Conservation (phyloP, 306 rosid species). For the Acmispon strigosus region DNA sequence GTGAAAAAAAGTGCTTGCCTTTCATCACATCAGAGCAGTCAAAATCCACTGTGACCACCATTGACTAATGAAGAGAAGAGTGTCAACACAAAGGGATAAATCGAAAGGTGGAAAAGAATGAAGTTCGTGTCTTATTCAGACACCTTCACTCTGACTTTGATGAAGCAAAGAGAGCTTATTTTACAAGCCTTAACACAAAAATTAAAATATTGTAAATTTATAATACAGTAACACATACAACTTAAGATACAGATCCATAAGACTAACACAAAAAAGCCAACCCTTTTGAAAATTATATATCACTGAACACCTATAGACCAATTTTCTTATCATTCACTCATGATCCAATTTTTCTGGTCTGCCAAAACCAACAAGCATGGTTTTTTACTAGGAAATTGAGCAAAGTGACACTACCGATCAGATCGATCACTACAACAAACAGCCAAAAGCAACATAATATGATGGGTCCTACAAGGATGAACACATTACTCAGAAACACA, state of each 20-base stretch:
- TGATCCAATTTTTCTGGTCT: not conserved
- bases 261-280: not conserved
- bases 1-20: not conserved
- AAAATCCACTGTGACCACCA: slow-evolving; percentile 1
- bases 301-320: not conserved
- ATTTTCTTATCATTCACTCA: too few species aligned
- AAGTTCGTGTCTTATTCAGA: not conserved
- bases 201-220: not conserved
- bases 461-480: not conserved
- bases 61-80: not conserved
- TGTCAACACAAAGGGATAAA: not conserved
- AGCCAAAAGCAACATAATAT: not conserved
- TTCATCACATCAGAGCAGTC: not conserved
- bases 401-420: not conserved
- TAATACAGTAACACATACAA: not conserved
- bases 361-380: not conserved
- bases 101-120: not conserved
- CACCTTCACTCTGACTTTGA: not conserved
- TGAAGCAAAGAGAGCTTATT: not conserved
- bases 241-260: not conserved
- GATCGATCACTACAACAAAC: not conserved
- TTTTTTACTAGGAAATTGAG: not conserved
- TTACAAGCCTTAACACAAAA: not conserved
- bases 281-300: not conserved
- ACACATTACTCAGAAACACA: not conserved